These are phyloP conservation scores for Biscogniauxia mediterranea DNA, from an alignment of 2,329 filamentous ascomycete species.

Conservation along the genomic window DNA sequence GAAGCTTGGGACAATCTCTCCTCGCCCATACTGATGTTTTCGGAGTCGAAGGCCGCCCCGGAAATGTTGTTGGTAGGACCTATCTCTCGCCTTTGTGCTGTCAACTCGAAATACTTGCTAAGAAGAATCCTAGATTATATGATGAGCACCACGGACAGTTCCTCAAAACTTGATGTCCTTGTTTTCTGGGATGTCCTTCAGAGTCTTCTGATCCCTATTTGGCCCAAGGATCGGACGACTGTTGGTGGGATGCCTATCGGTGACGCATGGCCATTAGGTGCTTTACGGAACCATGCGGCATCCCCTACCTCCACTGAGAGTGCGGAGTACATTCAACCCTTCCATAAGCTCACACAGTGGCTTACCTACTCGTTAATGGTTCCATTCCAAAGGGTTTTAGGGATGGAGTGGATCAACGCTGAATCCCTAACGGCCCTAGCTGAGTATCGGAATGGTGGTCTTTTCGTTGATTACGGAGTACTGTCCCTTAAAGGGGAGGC, in stretches of 20 bases:
- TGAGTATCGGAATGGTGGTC: constrained; percentile 70
- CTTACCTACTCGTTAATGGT: constrained; percentile 72
- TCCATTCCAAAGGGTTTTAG: constrained; percentile 53
- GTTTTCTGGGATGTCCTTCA: constrained; percentile 88
- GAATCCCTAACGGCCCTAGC: constrained; percentile 65
- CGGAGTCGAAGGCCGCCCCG: too few species aligned
- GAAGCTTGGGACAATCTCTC: too few species aligned
- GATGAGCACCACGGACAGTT: too few species aligned
- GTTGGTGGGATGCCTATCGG: constrained; percentile 86
- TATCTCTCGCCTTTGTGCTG: too few species aligned
- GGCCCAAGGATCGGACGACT: constrained; percentile 80
- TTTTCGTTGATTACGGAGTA: constrained; percentile 61
- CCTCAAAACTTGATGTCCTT: constrained; percentile 47
- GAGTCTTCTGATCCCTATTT: constrained; percentile 80
- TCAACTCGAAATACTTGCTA: too few species aligned
- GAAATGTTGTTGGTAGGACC: too few species aligned
- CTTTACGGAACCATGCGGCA: constrained; percentile 62
- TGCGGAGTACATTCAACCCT: constrained; percentile 45
- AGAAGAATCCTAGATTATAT: too few species aligned
- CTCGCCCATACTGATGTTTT: too few species aligned
- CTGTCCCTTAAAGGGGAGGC: constrained; percentile 49
- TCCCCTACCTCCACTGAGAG: constrained; percentile 11
- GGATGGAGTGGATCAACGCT: constrained; percentile 49
- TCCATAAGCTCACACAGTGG: constrained; percentile 70
- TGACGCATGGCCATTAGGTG: constrained; percentile 84